Evolutionary conservation across 1,284 basidiomycete genomes (phyloP).

Genomic region (Porogramme epimiltina): DNA sequence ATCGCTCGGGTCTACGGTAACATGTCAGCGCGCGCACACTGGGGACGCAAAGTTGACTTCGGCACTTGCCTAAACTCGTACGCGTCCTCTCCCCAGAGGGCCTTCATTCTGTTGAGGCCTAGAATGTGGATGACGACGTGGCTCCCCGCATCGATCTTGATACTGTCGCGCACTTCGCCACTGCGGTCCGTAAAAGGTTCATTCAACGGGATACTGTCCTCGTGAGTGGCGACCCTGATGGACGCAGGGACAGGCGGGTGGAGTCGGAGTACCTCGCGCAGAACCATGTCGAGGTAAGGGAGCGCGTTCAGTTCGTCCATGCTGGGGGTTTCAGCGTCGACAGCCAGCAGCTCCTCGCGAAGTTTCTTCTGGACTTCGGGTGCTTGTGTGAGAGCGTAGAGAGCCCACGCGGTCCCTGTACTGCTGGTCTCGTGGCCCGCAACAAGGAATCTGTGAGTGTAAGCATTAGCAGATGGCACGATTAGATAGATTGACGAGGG

Average conservation of each 20-base stretch:
- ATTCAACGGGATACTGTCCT: slow-evolving; percentile 45
- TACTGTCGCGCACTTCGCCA: slow-evolving; percentile 28
- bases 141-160: slow-evolving; percentile 37
- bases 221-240: slow-evolving; percentile 51
- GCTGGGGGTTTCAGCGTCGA: slow-evolving; percentile 37
- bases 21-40: not conserved
- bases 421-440: slow-evolving; percentile 77
- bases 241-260: slow-evolving; percentile 62
- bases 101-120: slow-evolving; percentile 45
- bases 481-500: too few relatives aligned
- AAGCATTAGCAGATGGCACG: too few relatives aligned
- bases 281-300: slow-evolving; percentile 64
- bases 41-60: slow-evolving; percentile 17
- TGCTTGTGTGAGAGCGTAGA: slow-evolving; percentile 62
- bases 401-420: slow-evolving; percentile 52
- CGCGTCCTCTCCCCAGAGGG: slow-evolving; percentile 60
- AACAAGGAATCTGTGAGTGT: slow-evolving; percentile 45
- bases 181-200: slow-evolving; percentile 33
- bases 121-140: slow-evolving; percentile 49
- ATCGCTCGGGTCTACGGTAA: slow-evolving; percentile 53
- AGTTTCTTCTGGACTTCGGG: slow-evolving; percentile 65
- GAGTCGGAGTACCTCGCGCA: slow-evolving; percentile 72
- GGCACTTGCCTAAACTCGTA: slow-evolving; percentile 45
- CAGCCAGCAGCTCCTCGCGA: slow-evolving; percentile 60
- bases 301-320: slow-evolving; percentile 63